phyloP scores from a whole-genome alignment of 2,329 filamentous ascomycete genomes.

The Xylaria hypoxylon region DNA sequence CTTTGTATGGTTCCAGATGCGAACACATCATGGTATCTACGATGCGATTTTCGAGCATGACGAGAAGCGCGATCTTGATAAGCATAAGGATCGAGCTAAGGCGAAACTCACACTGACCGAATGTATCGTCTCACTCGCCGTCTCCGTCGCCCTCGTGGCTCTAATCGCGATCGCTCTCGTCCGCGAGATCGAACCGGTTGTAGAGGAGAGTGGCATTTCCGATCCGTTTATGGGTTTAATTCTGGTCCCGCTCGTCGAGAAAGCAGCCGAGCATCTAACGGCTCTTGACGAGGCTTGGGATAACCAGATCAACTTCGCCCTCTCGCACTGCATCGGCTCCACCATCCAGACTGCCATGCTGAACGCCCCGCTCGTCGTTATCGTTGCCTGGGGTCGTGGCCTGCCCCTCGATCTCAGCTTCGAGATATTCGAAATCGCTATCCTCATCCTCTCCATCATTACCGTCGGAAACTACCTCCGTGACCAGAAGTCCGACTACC shows the following conservation, averaged over 20 bases:
- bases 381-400: conserved; percentile 83
- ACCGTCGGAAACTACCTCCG: conserved; percentile 89
- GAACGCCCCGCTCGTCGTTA: conserved; percentile 84
- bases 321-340: conserved; percentile 86
- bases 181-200: conserved; percentile 73
- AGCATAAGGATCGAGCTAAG: conserved; percentile 68
- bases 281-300: conserved; percentile 88
- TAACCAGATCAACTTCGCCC: conserved; percentile 84
- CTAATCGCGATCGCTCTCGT: conserved; percentile 81
- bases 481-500: conserved; percentile 90
- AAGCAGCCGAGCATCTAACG: conserved; percentile 86
- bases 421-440: conserved; percentile 84
- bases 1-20: conserved; percentile 79
- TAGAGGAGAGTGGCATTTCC: conserved; percentile 58
- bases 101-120: conserved; percentile 81
- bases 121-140: conserved; percentile 71
- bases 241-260: conserved; percentile 84
- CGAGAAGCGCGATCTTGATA: conserved; percentile 74
- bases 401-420: conserved; percentile 84
- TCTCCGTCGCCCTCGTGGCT: conserved; percentile 76
- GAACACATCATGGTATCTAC: conserved; percentile 81
- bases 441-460: conserved; percentile 85
- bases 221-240: conserved; percentile 76
- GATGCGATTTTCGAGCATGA: conserved; percentile 78
- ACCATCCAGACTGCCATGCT: conserved; percentile 91